A percentile compares a stretch with the other conserved stretches of the same genome.
These are phyloP conservation scores for Komagataea norvegica DNA, from an alignment of 1,139 yeast genomes.

Conservation along the genomic window DNA sequence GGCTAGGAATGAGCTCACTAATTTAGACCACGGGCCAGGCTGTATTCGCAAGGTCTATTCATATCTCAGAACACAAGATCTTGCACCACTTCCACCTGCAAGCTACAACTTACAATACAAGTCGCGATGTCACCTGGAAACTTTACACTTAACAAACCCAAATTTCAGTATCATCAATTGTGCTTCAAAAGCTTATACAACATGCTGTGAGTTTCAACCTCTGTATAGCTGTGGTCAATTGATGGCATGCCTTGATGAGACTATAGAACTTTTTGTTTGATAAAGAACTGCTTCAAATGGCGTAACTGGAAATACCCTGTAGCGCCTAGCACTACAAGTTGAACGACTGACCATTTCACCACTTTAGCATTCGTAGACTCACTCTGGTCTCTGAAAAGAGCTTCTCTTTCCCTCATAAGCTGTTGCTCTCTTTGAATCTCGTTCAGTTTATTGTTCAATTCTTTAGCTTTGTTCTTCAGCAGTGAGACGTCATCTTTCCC, in stretches of 20 bases:
- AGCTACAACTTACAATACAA: too few relatives aligned
- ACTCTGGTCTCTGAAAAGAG: conserved; percentile 47
- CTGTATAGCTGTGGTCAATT: not conserved
- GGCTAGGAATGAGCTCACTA: too few relatives aligned
- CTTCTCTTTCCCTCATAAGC: conserved; percentile 49
- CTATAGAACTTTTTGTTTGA: conserved; percentile 53
- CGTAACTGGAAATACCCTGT: conserved; percentile 61
- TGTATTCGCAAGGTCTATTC: too few relatives aligned
- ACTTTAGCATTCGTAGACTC: conserved; percentile 50
- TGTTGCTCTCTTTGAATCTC: conserved; percentile 50
- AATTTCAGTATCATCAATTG: too few relatives aligned
- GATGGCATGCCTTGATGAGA: not conserved
- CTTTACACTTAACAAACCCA: too few relatives aligned
- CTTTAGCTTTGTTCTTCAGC: conserved; percentile 40
- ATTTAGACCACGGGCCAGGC: too few relatives aligned
- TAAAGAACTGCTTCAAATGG: conserved; percentile 55
- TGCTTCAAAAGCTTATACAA: too few relatives aligned
- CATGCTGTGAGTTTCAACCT: too few relatives aligned
- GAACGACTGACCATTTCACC: conserved; percentile 52
- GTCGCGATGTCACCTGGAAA: too few relatives aligned
- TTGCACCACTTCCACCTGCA: too few relatives aligned
- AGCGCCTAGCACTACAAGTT: conserved; percentile 38
- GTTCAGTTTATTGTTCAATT: conserved; percentile 41
- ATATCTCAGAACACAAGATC: too few relatives aligned
- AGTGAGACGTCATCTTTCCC: conserved; percentile 39